phyloP scores from a whole-genome alignment of 2,329 filamentous ascomycete species.

The Cyanodermella asteris region DNA sequence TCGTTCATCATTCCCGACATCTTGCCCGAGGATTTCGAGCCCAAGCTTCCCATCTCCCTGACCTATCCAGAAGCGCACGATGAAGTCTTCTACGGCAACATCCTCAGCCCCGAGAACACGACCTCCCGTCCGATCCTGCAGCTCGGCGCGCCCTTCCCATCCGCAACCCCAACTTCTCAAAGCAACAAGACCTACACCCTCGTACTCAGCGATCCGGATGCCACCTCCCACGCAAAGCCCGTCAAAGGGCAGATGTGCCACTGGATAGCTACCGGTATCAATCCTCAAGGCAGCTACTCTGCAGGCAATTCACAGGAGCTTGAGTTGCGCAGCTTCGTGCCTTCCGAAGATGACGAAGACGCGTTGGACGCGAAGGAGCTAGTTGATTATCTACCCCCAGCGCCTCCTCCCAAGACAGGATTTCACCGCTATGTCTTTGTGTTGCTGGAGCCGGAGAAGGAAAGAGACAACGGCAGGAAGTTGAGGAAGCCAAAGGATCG shows the following conservation, averaged over 20 bases:
- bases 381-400: slow-evolving; percentile 29
- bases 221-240: slow-evolving; percentile 30
- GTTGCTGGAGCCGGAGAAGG: slow-evolving; percentile 15
- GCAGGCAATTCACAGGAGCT: no score
- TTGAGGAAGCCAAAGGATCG: slow-evolving; percentile 26
- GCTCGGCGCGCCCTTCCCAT: slow-evolving; percentile 14
- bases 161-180: slow-evolving; percentile 9
- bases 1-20: slow-evolving; percentile 26
- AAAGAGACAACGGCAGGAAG: slow-evolving; percentile 14
- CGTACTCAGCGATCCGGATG: slow-evolving; percentile 35
- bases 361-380: slow-evolving; percentile 17
- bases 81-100: slow-evolving; percentile 31
- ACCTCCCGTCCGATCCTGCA: slow-evolving; percentile 20
- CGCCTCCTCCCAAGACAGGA: slow-evolving; percentile 32
- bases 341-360: no score
- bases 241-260: slow-evolving; percentile 37
- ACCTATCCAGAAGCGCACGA: slow-evolving; percentile 23
- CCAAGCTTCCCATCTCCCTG: slow-evolving; percentile 28
- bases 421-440: slow-evolving; percentile 37
- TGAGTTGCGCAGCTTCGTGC: no score
- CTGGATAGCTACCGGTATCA: slow-evolving; percentile 20
- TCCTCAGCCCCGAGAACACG: slow-evolving; percentile 21
- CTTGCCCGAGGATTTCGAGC: slow-evolving; percentile 36
- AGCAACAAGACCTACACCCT: slow-evolving; percentile 22
- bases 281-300: no score